These are phyloP conservation scores for Kwoniella sp. DNA, from an alignment of 768 basidiomycete genomes.

Conservation along the genomic window DNA sequence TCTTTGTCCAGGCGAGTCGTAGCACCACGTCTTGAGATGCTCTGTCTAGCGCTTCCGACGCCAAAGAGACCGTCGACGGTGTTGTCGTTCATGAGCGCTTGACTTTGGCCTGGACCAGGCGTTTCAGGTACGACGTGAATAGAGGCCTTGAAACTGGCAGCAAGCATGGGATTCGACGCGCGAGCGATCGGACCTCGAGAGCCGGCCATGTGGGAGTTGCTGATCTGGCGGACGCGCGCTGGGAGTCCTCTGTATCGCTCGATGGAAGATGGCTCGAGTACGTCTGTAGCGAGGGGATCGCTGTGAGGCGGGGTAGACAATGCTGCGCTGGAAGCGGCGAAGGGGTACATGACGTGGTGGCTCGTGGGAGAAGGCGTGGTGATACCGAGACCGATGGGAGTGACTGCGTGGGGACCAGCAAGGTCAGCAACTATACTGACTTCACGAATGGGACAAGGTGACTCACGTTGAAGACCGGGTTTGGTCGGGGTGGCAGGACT, in stretches of 20 bases:
- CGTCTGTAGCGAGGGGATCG: neutral
- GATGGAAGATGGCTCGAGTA: conserved; percentile 12
- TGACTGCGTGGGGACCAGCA: conserved; percentile 8
- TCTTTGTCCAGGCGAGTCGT: conserved; percentile 68
- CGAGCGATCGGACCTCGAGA: conserved; percentile 43
- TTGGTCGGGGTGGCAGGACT: conserved; percentile 45
- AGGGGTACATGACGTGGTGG: conserved; percentile 31
- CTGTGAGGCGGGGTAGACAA: conserved; percentile 19
- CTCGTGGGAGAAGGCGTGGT: conserved; percentile 40
- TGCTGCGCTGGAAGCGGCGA: conserved; percentile 27
- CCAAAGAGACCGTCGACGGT: neutral
- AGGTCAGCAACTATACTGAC: conserved; percentile 12
- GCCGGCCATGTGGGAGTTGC: conserved; percentile 5
- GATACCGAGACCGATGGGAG: conserved; percentile 21
- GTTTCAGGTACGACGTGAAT: conserved; percentile 20
- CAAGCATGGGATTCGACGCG: conserved; percentile 52
- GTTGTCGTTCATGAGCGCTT: neutral
- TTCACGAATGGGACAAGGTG: neutral
- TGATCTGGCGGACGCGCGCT: conserved; percentile 19
- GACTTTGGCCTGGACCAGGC: conserved; percentile 6
- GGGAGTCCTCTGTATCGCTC: conserved; percentile 10
- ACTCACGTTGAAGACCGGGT: conserved; percentile 33
- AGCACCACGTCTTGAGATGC: neutral
- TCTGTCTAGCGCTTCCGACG: neutral
- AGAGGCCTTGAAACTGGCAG: conserved; percentile 40